Evolutionary conservation across 2,329 filamentous ascomycete species (phyloP).

Genomic region (Beauveria bassiana): DNA sequence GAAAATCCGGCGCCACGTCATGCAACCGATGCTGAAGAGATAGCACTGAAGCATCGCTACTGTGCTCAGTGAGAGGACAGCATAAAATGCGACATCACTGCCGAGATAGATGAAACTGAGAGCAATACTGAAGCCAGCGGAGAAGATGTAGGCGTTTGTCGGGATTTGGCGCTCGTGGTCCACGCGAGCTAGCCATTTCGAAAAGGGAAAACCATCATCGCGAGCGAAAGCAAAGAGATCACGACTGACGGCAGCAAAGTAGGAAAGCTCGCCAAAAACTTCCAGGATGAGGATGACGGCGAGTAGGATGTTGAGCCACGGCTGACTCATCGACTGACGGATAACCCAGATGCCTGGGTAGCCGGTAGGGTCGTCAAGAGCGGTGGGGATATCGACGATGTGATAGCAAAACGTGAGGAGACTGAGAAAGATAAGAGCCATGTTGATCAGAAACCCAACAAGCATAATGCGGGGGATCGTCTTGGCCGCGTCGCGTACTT

Average conservation of each 20-base stretch:
- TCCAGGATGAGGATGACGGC: background rate
- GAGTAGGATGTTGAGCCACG: conserved; percentile 4
- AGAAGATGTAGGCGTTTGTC: conserved; percentile 12
- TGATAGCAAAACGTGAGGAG: conserved; percentile 12
- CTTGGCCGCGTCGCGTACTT: conserved; percentile 14
- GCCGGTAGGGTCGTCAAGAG: conserved; percentile 1
- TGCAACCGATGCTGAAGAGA: conserved; percentile 14
- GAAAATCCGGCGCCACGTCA: conserved; percentile 13
- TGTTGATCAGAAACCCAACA: background rate
- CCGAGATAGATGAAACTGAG: conserved; percentile 13
- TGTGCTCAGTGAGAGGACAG: conserved; percentile 12
- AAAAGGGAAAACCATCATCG: conserved; percentile 8
- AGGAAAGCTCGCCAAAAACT: conserved; percentile 4
- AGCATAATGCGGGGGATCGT: conserved; percentile 12
- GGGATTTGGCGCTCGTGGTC: conserved; percentile 11
- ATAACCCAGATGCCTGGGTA: conserved; percentile 12
- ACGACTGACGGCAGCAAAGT: conserved; percentile 9
- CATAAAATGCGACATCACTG: conserved; percentile 14
- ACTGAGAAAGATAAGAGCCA: background rate
- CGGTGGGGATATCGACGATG: conserved; percentile 4
- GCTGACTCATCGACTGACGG: conserved; percentile 8
- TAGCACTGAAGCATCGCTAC: conserved; percentile 15
- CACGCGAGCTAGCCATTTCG: conserved; percentile 8
- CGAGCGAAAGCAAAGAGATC: conserved; percentile 11
- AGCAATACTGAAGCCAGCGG: conserved; percentile 3